Evolutionary conservation across 495 filamentous ascomycete species (phyloP).

Genomic region (Evansstolkia leycettana): DNA sequence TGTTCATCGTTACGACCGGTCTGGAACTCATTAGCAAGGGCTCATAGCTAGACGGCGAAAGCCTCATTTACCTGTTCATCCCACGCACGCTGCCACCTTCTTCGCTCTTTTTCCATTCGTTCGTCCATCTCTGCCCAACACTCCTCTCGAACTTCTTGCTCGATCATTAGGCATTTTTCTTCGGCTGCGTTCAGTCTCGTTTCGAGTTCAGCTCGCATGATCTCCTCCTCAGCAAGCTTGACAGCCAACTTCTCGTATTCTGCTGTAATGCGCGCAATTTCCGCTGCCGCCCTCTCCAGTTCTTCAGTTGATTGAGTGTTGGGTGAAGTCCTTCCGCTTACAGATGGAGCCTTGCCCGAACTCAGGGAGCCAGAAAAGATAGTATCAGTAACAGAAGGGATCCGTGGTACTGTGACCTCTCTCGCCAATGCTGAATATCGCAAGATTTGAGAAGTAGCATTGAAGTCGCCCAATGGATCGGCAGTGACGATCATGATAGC

Average conservation of each 20-base stretch:
- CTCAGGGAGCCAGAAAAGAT: conserved; percentile 36
- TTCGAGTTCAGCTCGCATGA: conserved; percentile 39
- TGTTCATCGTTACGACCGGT: conserved; percentile 59
- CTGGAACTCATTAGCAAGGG: conserved; percentile 17
- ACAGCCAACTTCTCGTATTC: conserved; percentile 56
- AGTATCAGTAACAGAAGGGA: conserved; percentile 61
- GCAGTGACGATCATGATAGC: conserved; percentile 95
- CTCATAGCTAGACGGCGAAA: no score
- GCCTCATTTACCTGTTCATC: conserved; percentile 50
- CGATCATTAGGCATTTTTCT: conserved; percentile 57
- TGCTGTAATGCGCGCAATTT: conserved; percentile 61
- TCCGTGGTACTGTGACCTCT: conserved; percentile 84
- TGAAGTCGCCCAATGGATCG: conserved; percentile 87
- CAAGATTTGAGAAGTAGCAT: conserved; percentile 90
- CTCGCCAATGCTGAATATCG: conserved; percentile 89
- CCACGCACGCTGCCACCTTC: conserved; percentile 62
- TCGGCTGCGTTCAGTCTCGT: conserved; percentile 47
- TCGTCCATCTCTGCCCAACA: conserved; percentile 77
- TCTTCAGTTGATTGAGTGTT: conserved; percentile 46
- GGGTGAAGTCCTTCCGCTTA: conserved; percentile 37
- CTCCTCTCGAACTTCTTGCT: conserved; percentile 83
- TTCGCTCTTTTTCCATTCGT: conserved; percentile 58
- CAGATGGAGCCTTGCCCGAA: conserved; percentile 17
- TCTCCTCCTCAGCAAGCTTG: conserved; percentile 49
- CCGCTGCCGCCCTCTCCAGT: conserved; percentile 59